Conservation (phyloP, 106 monocot genomes). For the Allium fistulosum region DNA sequence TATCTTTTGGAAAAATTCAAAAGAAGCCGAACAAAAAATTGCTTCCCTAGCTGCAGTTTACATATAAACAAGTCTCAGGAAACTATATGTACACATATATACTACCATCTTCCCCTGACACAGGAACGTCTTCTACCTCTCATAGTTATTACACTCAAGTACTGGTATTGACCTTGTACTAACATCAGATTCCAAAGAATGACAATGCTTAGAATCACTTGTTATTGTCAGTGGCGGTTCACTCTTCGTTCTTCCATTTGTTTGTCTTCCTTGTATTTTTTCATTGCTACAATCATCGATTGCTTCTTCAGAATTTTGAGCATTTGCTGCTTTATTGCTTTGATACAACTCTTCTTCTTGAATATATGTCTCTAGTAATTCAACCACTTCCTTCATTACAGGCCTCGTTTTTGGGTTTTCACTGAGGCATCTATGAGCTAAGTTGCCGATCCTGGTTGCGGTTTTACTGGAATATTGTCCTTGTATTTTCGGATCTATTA, state of each 20-base stretch:
- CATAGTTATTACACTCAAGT: conserved; percentile 3
- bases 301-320: neutral
- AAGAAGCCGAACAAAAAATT: neutral
- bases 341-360: conserved; percentile 5
- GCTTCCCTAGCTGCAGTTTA: neutral
- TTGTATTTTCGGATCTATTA: conserved; percentile 51
- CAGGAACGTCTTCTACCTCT: conserved; percentile 1
- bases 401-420: conserved; percentile 54
- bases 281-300: neutral
- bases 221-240: neutral
- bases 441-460: conserved; percentile 24
- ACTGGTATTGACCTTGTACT: neutral
- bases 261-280: neutral
- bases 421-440: conserved; percentile 57
- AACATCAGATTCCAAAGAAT: neutral
- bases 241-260: conserved; percentile 5
- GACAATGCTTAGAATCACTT: neutral
- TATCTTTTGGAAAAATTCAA: too few relatives aligned
- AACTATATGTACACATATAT: neutral
- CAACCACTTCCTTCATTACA: conserved; percentile 42
- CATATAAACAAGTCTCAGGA: neutral
- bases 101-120: too few relatives aligned
- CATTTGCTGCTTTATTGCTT: neutral
- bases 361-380: conserved; percentile 21
- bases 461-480: conserved; percentile 41